Base-by-base conservation (phyloP, 2,329 filamentous ascomycete species). In the Colletotrichum theobromicola region DNA sequence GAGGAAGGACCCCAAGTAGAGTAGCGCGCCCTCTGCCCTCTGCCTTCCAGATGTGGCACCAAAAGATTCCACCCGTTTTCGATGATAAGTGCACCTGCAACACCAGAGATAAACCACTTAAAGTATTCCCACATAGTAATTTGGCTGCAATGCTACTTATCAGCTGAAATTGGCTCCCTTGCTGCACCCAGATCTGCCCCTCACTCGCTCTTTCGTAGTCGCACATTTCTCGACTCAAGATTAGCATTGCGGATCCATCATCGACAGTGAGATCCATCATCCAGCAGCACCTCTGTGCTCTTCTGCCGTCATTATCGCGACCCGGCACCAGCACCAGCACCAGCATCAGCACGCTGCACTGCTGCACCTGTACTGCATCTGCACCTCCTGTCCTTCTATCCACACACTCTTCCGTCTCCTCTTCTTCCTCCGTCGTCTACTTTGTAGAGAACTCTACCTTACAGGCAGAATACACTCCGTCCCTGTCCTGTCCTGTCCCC, bases 381-480 rank as follows among this genome's bases (percentile, higher is more conserved):
- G 42, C 12, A 50, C 42, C 42, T 21, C 18, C 10, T 42, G n/a
- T n/a, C 24, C 42, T 50, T 21, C 42, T 1, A 7, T 50, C 42
- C 42, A 21, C n/a, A 21, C 42, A 50, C 42, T n/a, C 42, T 21
- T n/a, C 37, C 37, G 37, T 42, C 37, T 42, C 37, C 37, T 10
- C 37, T 18, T 42, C 35, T 2, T n/a, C 37, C 37, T 42, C 37
- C 18, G 37, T 18, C 1, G 37, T 42, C 37, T 42, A 4, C 37
- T n/a, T n/a, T n/a, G n/a, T n/a, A 42, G n/a, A 18, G 37, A 42
- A 55, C 24, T 26, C 21, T 26, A 55, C 50, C n/a, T n/a, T n/a
- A n/a, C n/a, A n/a, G n/a, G n/a, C 26, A 26, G 53, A 30, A 24
- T 76, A 64, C 66, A 16, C 50, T 32, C 55, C 21, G 42, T 50